These are phyloP conservation scores for Saprolegnia diclina DNA, from an alignment of 352 stramenopile genomes.

Conservation along the genomic window DNA sequence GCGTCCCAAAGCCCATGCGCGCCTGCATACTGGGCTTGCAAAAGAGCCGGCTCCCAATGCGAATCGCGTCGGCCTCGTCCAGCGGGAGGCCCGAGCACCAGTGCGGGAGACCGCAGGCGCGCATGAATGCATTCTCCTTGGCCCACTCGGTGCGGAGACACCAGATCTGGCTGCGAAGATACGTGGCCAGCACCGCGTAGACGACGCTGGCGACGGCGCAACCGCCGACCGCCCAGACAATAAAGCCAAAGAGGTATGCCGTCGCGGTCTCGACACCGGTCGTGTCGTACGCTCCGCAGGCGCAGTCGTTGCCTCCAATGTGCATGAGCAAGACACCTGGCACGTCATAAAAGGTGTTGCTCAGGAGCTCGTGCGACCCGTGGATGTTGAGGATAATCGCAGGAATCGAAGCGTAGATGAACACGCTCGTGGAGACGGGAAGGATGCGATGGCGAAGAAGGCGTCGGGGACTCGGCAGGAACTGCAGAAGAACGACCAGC, in stretches of 20 bases:
- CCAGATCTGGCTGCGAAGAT: background rate
- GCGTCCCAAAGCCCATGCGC: background rate
- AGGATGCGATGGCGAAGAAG: background rate
- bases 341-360: constrained; percentile 21
- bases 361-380: background rate
- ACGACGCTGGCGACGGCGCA: background rate
- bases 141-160: background rate
- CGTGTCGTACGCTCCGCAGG: background rate
- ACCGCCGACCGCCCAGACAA: background rate
- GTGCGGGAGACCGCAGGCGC: background rate
- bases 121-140: background rate
- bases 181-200: background rate
- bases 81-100: constrained; percentile 1
- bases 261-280: background rate
- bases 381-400: background rate
- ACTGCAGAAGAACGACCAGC: background rate
- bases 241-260: background rate
- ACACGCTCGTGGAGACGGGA: background rate
- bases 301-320: background rate
- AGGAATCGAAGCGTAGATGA: background rate
- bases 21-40: constrained; percentile 20
- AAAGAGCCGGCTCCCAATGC: background rate
- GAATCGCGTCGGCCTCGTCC: background rate
- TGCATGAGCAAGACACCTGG: background rate
- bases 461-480: background rate